Percentiles rank a stretch among this genome's conserved stretches.
These are phyloP conservation scores for Yamadazyma philogaea DNA, from an alignment of 805 yeast genomes.

Conservation along the genomic window DNA sequence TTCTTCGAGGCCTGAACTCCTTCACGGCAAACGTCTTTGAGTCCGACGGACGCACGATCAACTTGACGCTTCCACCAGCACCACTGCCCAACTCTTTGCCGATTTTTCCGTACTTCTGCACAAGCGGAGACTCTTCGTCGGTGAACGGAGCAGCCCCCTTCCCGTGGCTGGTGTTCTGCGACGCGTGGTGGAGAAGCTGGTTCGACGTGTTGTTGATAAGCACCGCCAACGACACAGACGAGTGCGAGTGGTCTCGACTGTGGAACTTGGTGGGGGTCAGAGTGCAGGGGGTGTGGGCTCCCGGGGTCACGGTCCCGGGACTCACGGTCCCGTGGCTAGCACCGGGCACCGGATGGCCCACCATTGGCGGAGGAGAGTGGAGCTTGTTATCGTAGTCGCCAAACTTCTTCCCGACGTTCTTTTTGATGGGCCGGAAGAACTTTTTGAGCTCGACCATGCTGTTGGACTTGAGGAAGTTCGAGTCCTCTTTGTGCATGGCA, in stretches of 20 bases:
- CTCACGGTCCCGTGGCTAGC: background rate
- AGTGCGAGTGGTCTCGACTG: slow-evolving; percentile 34
- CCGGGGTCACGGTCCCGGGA: background rate
- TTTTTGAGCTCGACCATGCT: slow-evolving; percentile 73
- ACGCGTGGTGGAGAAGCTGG: slow-evolving; percentile 35
- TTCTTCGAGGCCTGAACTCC: slow-evolving; percentile 77
- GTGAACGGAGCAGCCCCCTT: slow-evolving; percentile 23
- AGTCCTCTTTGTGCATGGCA: slow-evolving; percentile 21
- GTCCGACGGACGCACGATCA: slow-evolving; percentile 67
- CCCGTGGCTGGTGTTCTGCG: slow-evolving; percentile 28
- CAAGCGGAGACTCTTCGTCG: slow-evolving; percentile 51
- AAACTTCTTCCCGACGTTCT: slow-evolving; percentile 14
- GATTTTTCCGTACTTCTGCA: slow-evolving; percentile 73
- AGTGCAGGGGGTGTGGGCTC: too few species aligned
- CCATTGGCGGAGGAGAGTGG: slow-evolving; percentile 31
- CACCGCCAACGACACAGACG: slow-evolving; percentile 35
- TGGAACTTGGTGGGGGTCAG: slow-evolving; percentile 6
- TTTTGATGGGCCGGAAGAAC: slow-evolving; percentile 60
- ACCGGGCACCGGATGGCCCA: background rate
- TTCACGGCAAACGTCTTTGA: slow-evolving; percentile 82
- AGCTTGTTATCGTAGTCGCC: slow-evolving; percentile 22
- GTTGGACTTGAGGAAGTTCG: slow-evolving; percentile 32
- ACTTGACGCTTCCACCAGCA: slow-evolving; percentile 87
- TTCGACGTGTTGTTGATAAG: slow-evolving; percentile 37
- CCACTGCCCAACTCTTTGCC: slow-evolving; percentile 92